These are phyloP conservation scores for Rhododendron ovatum DNA, from an alignment of 148 eudicot genomes.

Conservation along the genomic window DNA sequence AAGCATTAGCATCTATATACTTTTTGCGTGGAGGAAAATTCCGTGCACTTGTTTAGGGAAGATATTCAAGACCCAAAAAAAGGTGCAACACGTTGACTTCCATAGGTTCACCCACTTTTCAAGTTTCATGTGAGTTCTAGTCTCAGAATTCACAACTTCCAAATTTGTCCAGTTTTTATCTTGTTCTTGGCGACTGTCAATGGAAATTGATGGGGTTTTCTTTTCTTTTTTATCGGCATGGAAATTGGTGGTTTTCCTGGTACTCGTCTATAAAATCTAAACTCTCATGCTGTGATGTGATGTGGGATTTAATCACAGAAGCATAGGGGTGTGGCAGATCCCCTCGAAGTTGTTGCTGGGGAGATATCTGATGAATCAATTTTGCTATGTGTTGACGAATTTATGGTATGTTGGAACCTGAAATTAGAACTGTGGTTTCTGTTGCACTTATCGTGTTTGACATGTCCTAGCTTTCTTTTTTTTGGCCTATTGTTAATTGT, in stretches of 20 bases:
- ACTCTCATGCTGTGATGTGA: conserved; percentile 6
- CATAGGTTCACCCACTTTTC: not conserved
- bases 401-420: conserved; percentile 42
- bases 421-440: not conserved
- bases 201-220: not conserved
- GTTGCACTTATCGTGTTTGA: not conserved
- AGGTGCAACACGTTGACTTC: not conserved
- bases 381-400: conserved; percentile 87
- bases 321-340: conserved; percentile 84
- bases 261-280: not conserved
- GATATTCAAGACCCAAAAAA: not conserved
- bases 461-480: not conserved
- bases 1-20: not conserved
- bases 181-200: not conserved
- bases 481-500: not conserved
- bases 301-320: conserved; percentile 42
- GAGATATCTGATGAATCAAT: conserved; percentile 85
- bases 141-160: not conserved
- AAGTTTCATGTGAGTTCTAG: not conserved
- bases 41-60: not conserved
- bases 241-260: not conserved
- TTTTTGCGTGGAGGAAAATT: not conserved
- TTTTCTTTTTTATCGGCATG: not conserved
- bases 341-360: conserved; percentile 81
- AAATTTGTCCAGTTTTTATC: not conserved